These are phyloP conservation scores for Oryza rufipogon DNA, from an alignment of 176 grass and related monocot species.

Conservation along the genomic window DNA sequence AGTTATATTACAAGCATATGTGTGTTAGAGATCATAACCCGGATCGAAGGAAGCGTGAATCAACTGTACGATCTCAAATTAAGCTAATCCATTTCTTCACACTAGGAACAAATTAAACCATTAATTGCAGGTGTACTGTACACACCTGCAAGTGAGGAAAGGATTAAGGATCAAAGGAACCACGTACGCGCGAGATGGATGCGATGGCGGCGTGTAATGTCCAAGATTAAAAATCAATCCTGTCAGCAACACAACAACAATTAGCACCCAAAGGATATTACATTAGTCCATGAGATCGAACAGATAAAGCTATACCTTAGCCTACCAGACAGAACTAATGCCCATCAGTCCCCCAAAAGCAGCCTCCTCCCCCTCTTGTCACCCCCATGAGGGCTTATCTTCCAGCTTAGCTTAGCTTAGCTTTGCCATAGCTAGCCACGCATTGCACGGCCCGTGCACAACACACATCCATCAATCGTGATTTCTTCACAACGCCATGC, in stretches of 20 bases:
- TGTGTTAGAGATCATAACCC: no score
- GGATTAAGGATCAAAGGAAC: not conserved
- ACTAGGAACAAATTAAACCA: no score
- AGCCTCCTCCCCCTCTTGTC: not conserved
- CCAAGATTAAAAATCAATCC: not conserved
- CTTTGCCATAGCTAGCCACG: no score
- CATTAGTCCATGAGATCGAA: not conserved
- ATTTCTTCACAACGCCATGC: not conserved
- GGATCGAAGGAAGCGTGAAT: no score
- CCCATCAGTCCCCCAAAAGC: constrained; percentile 40
- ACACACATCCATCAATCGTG: not conserved
- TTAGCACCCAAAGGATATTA: not conserved
- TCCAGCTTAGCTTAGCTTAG: not conserved
- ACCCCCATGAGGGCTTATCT: not conserved
- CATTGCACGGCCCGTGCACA: not conserved
- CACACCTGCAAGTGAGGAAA: not conserved
- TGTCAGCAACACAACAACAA: not conserved
- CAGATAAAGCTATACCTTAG: not conserved
- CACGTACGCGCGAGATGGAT: not conserved
- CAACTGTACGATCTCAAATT: no score
- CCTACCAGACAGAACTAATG: constrained; percentile 36
- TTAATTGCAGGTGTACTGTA: no score
- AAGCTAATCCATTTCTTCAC: no score
- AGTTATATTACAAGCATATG: no score
- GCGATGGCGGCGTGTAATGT: not conserved